phyloP scores from a whole-genome alignment of 208 protist genomes.

The Acanthamoeba triangularis region DNA sequence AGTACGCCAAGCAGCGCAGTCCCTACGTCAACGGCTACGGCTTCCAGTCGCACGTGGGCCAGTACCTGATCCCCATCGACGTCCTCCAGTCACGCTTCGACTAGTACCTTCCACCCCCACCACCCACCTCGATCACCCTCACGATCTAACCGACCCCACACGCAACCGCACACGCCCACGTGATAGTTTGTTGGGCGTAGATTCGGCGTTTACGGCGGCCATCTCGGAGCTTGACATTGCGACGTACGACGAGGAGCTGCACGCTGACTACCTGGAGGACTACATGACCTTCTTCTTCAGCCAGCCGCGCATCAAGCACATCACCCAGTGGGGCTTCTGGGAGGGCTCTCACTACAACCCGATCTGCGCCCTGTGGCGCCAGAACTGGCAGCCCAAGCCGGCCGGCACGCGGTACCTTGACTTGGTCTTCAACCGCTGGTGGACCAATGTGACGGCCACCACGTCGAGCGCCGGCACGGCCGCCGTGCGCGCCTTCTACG shows the following conservation, averaged over 20 bases:
- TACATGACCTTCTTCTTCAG: conserved; percentile 49
- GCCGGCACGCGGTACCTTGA: conserved; percentile 4
- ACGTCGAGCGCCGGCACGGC: neutral
- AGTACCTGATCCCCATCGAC: conserved; percentile 30
- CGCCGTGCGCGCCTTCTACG: neutral
- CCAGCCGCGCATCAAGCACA: neutral
- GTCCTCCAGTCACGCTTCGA: neutral
- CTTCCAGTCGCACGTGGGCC: conserved; percentile 29
- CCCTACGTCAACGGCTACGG: conserved; percentile 22
- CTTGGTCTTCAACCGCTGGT: conserved; percentile 14
- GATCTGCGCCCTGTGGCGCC: neutral
- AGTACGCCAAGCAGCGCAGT: conserved; percentile 11
- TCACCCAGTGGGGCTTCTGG: conserved; percentile 64
- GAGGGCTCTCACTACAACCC: conserved; percentile 15
- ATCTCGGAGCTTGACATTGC: conserved; percentile 43
- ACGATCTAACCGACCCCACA: no score
- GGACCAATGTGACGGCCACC: neutral
- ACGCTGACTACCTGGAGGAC: conserved; percentile 37
- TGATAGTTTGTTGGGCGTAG: conserved; percentile 2
- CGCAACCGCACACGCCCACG: neutral
- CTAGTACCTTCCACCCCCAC: neutral
- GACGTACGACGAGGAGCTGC: conserved; percentile 20
- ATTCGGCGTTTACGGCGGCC: neutral
- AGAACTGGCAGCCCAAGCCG: conserved; percentile 27
- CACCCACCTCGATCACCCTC: neutral